phyloP scores from a whole-genome alignment of 495 filamentous ascomycete species.

The Xylaria curta region DNA sequence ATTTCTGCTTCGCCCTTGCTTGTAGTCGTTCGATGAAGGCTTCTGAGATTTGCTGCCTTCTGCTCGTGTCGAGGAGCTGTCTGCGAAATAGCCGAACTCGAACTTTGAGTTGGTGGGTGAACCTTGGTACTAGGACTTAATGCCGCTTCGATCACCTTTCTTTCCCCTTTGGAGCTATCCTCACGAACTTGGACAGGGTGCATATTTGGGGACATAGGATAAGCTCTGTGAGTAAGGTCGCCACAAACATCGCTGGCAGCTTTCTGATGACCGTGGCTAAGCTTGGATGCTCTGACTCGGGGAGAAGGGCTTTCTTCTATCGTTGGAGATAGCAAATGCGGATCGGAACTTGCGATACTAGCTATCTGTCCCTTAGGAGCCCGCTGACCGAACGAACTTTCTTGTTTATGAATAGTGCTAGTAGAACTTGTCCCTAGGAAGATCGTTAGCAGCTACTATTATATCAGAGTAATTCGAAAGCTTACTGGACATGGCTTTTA shows the following conservation, averaged over 20 bases:
- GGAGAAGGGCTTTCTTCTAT: conserved; percentile 40
- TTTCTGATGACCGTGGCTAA: neutral
- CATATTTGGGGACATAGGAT: neutral
- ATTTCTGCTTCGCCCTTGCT: neutral
- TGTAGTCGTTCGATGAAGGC: neutral
- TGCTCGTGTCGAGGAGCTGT: neutral
- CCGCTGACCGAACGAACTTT: neutral
- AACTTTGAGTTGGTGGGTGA: neutral
- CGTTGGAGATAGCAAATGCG: conserved; percentile 41
- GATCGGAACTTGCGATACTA: conserved; percentile 31
- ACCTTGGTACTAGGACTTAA: neutral
- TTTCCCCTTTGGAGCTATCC: neutral
- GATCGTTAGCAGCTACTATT: neutral
- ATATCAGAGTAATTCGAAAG: neutral
- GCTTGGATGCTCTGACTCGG: neutral
- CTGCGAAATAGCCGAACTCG: neutral
- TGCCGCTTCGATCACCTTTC: neutral
- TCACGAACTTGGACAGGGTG: neutral
- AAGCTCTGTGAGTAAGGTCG: neutral
- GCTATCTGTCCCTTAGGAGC: conserved; percentile 5
- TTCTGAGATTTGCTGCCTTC: neutral
- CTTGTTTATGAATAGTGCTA: conserved; percentile 2
- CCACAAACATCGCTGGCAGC: neutral
- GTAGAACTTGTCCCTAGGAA: neutral
- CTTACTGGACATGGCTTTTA: conserved; percentile 32